phyloP scores from a whole-genome alignment of 176 grass and related monocot genomes.

The Alloteropsis semialata region DNA sequence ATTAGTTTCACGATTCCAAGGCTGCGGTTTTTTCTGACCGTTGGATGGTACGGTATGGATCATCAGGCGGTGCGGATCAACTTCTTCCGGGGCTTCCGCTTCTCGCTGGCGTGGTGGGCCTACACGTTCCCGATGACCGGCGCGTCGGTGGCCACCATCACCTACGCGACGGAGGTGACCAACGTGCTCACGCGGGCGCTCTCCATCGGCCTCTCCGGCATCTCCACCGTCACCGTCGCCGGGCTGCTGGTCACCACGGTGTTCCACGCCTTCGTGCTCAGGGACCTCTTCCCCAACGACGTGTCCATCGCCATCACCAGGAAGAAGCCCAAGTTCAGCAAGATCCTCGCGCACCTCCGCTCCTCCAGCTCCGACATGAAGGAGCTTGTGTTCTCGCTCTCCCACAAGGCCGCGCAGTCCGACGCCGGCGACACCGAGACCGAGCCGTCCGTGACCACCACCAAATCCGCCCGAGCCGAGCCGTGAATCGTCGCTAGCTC shows the following conservation, averaged over 20 bases:
- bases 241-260: conserved; percentile 73
- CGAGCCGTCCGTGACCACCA: conserved; percentile 4
- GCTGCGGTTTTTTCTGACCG: neutral
- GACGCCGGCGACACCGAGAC: neutral
- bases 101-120: conserved; percentile 99
- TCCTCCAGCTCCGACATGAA: conserved; percentile 74
- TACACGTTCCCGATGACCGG: conserved; percentile 97
- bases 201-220: conserved; percentile 62
- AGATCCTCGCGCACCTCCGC: conserved; percentile 62
- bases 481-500: conserved; percentile 11
- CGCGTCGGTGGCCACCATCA: conserved; percentile 71
- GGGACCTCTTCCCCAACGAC: conserved; percentile 93
- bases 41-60: neutral
- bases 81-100: conserved; percentile 88
- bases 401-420: neutral
- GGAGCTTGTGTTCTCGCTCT: conserved; percentile 51
- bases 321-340: conserved; percentile 73
- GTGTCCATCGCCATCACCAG: conserved; percentile 88
- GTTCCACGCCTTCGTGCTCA: conserved; percentile 78
- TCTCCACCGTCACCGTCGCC: conserved; percentile 74
- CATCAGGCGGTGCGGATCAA: conserved; percentile 82
- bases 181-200: conserved; percentile 69
- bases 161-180: conserved; percentile 62
- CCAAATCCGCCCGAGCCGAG: conserved; percentile 3
- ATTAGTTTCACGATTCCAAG: no score